A percentile compares a stretch with the other conserved stretches of the same genome.
Conservation (phyloP, 148 eudicot species). For the Agrostemma githago region DNA sequence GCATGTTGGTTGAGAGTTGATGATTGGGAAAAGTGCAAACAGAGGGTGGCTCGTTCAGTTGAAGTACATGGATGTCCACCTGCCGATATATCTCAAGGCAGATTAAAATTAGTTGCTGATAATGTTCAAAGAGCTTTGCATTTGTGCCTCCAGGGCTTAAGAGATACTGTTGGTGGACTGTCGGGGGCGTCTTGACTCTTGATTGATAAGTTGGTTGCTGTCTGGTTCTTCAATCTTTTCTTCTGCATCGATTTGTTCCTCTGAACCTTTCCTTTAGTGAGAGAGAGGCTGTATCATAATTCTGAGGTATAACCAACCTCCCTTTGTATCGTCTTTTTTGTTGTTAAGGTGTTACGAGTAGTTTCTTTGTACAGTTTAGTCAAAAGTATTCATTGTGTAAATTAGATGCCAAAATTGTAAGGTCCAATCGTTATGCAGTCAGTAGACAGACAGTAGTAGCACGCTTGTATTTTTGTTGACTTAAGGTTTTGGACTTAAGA, state of each 20-base stretch:
- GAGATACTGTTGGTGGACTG: slow-evolving; percentile 48
- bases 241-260: neutral
- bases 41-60: slow-evolving; percentile 63
- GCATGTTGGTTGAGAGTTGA: slow-evolving; percentile 77
- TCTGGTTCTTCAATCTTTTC: neutral
- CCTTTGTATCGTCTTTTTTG: slow-evolving; percentile 6
- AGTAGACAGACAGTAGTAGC: neutral
- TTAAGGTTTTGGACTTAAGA: neutral
- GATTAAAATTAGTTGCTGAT: slow-evolving; percentile 82
- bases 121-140: slow-evolving; percentile 71
- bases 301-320: neutral
- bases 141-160: slow-evolving; percentile 62
- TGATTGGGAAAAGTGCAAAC: slow-evolving; percentile 92
- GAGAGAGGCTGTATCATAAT: slow-evolving; percentile 16
- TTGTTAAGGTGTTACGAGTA: slow-evolving; percentile 2
- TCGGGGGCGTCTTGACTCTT: slow-evolving; percentile 36
- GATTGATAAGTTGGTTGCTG: slow-evolving; percentile 1
- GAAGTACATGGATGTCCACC: slow-evolving; percentile 50
- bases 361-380: slow-evolving; percentile 28
- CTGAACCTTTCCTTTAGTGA: neutral
- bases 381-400: slow-evolving; percentile 23
- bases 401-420: slow-evolving; percentile 16
- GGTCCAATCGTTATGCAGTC: slow-evolving; percentile 7
- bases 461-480: neutral
- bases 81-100: slow-evolving; percentile 70